Conservation (phyloP, 2,329 filamentous ascomycete species). For the Talaromyces atroroseus region DNA sequence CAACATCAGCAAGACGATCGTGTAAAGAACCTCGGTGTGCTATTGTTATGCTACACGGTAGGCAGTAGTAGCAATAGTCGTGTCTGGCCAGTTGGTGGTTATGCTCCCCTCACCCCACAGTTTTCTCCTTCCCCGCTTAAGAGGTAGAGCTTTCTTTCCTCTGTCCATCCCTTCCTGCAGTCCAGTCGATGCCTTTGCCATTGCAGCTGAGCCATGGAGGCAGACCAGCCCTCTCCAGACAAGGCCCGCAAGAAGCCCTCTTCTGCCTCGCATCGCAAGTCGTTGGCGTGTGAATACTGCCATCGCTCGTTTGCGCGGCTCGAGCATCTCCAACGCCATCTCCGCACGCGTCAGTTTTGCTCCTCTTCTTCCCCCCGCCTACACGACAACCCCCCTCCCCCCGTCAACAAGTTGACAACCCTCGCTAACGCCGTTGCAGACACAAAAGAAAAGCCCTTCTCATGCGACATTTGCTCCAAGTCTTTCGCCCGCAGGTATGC, state of each 20-base stretch:
- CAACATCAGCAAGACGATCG: no score
- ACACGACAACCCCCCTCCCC: not conserved
- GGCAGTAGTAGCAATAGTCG: no score
- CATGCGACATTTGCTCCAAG: conserved; percentile 46
- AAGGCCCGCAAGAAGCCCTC: conserved; percentile 39
- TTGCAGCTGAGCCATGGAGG: conserved; percentile 30
- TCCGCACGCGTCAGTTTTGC: conserved; percentile 44
- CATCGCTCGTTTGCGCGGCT: conserved; percentile 44
- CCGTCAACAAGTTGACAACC: no score
- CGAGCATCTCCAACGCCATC: conserved; percentile 48
- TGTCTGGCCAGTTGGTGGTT: not conserved
- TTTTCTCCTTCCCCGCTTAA: conserved; percentile 32
- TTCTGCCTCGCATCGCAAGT: conserved; percentile 37
- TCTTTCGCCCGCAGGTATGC: conserved; percentile 43
- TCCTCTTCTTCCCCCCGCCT: conserved; percentile 8
- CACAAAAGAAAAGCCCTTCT: conserved; percentile 47
- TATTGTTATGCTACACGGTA: no score
- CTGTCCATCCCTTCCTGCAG: conserved; percentile 3
- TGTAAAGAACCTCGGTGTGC: no score
- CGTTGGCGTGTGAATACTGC: conserved; percentile 45
- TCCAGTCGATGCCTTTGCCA: not conserved
- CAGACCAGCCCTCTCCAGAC: conserved; percentile 29
- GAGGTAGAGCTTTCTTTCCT: not conserved
- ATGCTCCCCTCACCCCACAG: conserved; percentile 30
- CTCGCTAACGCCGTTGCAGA: conserved; percentile 23